Evolutionary conservation across 2,329 filamentous ascomycete genomes (phyloP).

Genomic region (Aspergillus bombycis): DNA sequence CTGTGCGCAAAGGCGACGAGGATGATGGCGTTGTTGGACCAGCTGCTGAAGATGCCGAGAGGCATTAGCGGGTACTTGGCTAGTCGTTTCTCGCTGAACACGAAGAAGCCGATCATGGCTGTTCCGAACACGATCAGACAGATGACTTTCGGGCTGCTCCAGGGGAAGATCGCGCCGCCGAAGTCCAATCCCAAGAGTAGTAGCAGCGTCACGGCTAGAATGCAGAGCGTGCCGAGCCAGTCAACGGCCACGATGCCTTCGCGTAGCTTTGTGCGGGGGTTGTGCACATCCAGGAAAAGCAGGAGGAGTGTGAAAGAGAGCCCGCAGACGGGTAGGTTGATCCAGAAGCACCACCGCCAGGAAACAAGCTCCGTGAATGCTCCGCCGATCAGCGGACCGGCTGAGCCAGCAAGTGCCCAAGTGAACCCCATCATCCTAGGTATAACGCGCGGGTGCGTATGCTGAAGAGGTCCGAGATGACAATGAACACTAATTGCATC

Average conservation of each 20-base stretch:
- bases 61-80: conserved; percentile 72
- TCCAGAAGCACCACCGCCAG: conserved; percentile 56
- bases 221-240: conserved; percentile 59
- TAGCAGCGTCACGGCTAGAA: conserved; percentile 56
- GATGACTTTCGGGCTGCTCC: conserved; percentile 59
- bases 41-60: conserved; percentile 59
- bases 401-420: conserved; percentile 58
- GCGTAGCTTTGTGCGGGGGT: conserved; percentile 53
- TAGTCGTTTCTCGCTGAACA: conserved; percentile 65
- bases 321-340: background rate
- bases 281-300: conserved; percentile 59
- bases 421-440: conserved; percentile 57
- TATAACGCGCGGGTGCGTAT: conserved; percentile 53
- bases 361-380: conserved; percentile 46
- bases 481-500: conserved; percentile 56
- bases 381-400: conserved; percentile 58
- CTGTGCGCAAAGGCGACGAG: conserved; percentile 52
- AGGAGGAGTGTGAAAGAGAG: conserved; percentile 45
- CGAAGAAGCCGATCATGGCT: conserved; percentile 55
- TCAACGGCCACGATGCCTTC: conserved; percentile 57
- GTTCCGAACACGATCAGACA: conserved; percentile 57
- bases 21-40: conserved; percentile 62
- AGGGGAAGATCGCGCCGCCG: conserved; percentile 56
- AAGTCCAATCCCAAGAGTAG: conserved; percentile 59
- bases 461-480: conserved; percentile 60